phyloP scores from a whole-genome alignment of 2,329 filamentous ascomycete genomes.

The Neofusicoccum ribis region DNA sequence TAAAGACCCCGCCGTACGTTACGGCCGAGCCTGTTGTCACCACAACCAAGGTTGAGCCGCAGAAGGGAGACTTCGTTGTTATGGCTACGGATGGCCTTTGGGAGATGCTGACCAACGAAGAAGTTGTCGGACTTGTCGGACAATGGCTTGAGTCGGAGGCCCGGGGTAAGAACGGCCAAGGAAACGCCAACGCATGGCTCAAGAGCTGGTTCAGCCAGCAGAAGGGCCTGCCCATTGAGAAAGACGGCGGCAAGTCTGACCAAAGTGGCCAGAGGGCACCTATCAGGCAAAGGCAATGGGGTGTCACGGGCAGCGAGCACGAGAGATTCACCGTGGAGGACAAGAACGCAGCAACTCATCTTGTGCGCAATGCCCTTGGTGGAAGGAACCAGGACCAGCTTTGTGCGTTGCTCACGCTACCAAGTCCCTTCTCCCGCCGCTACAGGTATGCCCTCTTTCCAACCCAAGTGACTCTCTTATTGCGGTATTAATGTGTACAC shows the following conservation, averaged over 20 bases:
- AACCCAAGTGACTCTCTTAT: neutral
- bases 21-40: conserved; percentile 95
- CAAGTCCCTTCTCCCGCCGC: conserved; percentile 84
- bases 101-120: conserved; percentile 99
- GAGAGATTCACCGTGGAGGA: conserved; percentile 92
- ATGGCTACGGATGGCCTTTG: conserved; percentile 95
- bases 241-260: conserved; percentile 47
- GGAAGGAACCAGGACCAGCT: conserved; percentile 93
- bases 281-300: conserved; percentile 89
- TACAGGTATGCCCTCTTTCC: conserved; percentile 67
- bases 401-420: conserved; percentile 85
- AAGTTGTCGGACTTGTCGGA: conserved; percentile 93
- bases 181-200: conserved; percentile 60
- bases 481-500: conserved; percentile 26
- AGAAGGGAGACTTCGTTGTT: conserved; percentile 91
- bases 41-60: conserved; percentile 85
- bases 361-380: conserved; percentile 91
- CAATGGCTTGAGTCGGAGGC: conserved; percentile 90
- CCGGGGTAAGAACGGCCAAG: conserved; percentile 29
- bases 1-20: conserved; percentile 94
- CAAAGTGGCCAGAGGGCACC: conserved; percentile 78
- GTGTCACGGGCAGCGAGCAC: conserved; percentile 69
- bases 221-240: conserved; percentile 74
- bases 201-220: conserved; percentile 65
- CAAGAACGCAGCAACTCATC: conserved; percentile 92